Conservation (phyloP, 768 basidiomycete genomes). For the Gloeostereum incarnatum region DNA sequence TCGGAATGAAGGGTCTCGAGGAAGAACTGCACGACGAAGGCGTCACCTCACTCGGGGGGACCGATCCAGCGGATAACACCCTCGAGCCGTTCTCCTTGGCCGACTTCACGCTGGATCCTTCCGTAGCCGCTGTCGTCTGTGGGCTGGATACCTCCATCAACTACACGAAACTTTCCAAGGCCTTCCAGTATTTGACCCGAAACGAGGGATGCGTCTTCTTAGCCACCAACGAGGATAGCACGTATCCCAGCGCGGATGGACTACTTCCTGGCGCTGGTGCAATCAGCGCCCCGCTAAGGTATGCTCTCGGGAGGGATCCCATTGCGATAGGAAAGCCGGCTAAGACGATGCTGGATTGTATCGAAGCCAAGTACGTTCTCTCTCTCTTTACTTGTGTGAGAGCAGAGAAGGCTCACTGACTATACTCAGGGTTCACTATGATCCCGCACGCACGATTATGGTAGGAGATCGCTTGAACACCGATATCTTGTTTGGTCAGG, state of each 20-base stretch:
- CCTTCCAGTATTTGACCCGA: conserved; percentile 80
- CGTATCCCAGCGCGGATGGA: conserved; percentile 67
- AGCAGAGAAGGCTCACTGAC: conserved; percentile 7
- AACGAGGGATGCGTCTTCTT: conserved; percentile 79
- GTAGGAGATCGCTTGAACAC: conserved; percentile 93
- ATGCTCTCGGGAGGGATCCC: conserved; percentile 61
- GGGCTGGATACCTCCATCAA: conserved; percentile 83
- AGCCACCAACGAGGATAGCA: conserved; percentile 88
- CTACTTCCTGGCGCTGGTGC: conserved; percentile 82
- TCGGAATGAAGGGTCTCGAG: conserved; percentile 87
- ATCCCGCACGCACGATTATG: conserved; percentile 87
- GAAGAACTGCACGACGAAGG: conserved; percentile 91
- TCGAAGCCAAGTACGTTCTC: conserved; percentile 53
- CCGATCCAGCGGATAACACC: conserved; percentile 78
- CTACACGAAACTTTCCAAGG: conserved; percentile 92
- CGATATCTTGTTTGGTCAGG: conserved; percentile 89
- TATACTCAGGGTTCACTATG: conserved; percentile 66
- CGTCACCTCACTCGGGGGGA: conserved; percentile 72
- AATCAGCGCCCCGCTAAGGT: conserved; percentile 74
- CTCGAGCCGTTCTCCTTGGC: conserved; percentile 59
- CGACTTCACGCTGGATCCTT: conserved; percentile 65
- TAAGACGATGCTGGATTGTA: conserved; percentile 86
- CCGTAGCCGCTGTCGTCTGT: conserved; percentile 89
- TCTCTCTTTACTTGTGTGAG: conserved; percentile 1
- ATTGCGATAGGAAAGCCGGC: conserved; percentile 87